Percentiles rank a stretch among this genome's conserved stretches.
Evolutionary conservation across 108 stramenopile genomes (phyloP).

Genomic region (Cyclotella distinguenda): DNA sequence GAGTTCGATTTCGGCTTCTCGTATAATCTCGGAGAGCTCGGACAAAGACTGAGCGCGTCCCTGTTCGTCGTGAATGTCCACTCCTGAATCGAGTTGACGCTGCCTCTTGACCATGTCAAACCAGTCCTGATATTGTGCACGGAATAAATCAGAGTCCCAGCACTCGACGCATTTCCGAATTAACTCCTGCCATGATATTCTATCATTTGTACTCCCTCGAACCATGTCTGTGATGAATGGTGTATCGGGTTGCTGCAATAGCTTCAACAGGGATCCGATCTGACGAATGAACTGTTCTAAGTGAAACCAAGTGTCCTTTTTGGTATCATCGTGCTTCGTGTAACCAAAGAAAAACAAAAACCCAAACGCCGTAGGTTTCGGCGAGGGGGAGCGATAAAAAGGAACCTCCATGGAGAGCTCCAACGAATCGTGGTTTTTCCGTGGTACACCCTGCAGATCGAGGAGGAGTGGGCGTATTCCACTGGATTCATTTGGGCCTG

Average conservation of each 20-base stretch:
- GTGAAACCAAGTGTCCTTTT: conserved; percentile 20
- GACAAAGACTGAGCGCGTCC: conserved; percentile 25
- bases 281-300: conserved; percentile 34
- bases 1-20: conserved; percentile 75
- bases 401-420: conserved; percentile 49
- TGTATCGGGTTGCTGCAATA: conserved; percentile 18
- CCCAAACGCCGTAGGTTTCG: background rate
- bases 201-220: conserved; percentile 32
- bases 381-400: conserved; percentile 4
- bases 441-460: conserved; percentile 76
- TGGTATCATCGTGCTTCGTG: background rate
- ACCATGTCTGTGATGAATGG: too few species aligned
- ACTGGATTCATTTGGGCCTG: conserved; percentile 63
- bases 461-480: conserved; percentile 86
- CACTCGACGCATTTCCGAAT: conserved; percentile 43
- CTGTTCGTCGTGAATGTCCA: conserved; percentile 1
- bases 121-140: conserved; percentile 75
- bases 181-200: conserved; percentile 26
- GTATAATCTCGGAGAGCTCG: conserved; percentile 62
- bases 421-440: conserved; percentile 54
- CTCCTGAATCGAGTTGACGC: conserved; percentile 44
- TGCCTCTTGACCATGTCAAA: conserved; percentile 73
- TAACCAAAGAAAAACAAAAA: background rate
- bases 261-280: conserved; percentile 24
- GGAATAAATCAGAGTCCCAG: conserved; percentile 68